Percentiles rank a stretch among this genome's conserved stretches.
Conservation (phyloP, 75 land plant genomes). For the Sequoiadendron giganteum region DNA sequence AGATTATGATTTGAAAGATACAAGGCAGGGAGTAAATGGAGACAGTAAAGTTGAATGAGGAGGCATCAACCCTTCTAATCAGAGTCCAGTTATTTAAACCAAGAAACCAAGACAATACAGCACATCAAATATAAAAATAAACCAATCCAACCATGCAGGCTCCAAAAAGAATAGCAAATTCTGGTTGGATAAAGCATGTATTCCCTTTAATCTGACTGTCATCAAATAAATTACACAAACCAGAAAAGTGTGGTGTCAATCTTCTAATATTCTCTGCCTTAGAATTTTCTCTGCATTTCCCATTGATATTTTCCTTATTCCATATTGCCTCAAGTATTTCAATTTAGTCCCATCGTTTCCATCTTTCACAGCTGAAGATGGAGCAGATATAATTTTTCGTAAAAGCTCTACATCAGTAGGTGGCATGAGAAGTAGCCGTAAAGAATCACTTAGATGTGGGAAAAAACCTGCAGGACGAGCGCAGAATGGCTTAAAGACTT, state of each 20-base stretch:
- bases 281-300: slow-evolving; percentile 52
- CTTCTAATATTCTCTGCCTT: slow-evolving; percentile 33
- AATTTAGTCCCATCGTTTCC: slow-evolving; percentile 26
- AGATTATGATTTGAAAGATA: too few relatives aligned
- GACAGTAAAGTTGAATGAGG: too few relatives aligned
- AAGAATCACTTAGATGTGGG: slow-evolving; percentile 54
- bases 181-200: not conserved
- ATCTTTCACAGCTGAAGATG: slow-evolving; percentile 15
- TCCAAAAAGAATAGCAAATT: not conserved
- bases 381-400: slow-evolving; percentile 4
- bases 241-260: not conserved
- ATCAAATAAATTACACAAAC: not conserved
- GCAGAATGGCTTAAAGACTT: slow-evolving; percentile 81
- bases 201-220: not conserved
- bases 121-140: too few relatives aligned
- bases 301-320: slow-evolving; percentile 44
- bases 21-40: too few relatives aligned
- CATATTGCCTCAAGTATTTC: slow-evolving; percentile 47
- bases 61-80: too few relatives aligned
- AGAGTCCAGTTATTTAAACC: too few relatives aligned
- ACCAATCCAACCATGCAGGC: too few relatives aligned
- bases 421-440: slow-evolving; percentile 55
- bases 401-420: slow-evolving; percentile 23
- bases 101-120: too few relatives aligned
- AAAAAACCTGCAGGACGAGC: slow-evolving; percentile 92